Conservation (phyloP, 257 asterid genomes). For the Coffea eugenioides region DNA sequence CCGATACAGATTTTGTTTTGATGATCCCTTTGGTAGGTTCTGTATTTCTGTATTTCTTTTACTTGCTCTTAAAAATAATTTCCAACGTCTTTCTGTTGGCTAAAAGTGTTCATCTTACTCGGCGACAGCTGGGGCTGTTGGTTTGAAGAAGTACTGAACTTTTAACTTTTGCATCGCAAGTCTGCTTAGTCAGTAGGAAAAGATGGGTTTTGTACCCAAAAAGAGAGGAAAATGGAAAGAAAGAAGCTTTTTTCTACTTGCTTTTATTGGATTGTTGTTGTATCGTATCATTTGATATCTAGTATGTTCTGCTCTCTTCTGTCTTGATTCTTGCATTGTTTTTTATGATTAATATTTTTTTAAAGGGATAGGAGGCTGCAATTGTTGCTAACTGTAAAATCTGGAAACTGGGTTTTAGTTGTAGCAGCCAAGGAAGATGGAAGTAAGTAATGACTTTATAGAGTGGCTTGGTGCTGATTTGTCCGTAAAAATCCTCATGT, state of each 20-base stretch:
- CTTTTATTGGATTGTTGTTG: neutral
- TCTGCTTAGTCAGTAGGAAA: neutral
- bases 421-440: slow-evolving; percentile 29
- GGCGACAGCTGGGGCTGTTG: neutral
- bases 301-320: neutral
- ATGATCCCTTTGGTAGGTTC: neutral
- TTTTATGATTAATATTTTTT: neutral
- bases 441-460: slow-evolving; percentile 45
- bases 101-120: no score
- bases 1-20: neutral
- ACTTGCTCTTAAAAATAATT: no score
- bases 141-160: neutral
- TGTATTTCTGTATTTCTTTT: no score
- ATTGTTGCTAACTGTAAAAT: neutral
- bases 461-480: slow-evolving; percentile 60
- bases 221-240: no score
- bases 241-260: no score
- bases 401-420: neutral
- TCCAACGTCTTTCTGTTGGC: no score
- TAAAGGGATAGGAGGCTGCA: neutral
- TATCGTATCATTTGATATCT: neutral
- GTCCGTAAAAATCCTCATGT: slow-evolving; percentile 48
- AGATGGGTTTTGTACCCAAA: neutral
- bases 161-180: neutral
- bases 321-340: neutral